Evolutionary conservation across 345 rosid genomes (phyloP).

Genomic region (Ceriops decandra): DNA sequence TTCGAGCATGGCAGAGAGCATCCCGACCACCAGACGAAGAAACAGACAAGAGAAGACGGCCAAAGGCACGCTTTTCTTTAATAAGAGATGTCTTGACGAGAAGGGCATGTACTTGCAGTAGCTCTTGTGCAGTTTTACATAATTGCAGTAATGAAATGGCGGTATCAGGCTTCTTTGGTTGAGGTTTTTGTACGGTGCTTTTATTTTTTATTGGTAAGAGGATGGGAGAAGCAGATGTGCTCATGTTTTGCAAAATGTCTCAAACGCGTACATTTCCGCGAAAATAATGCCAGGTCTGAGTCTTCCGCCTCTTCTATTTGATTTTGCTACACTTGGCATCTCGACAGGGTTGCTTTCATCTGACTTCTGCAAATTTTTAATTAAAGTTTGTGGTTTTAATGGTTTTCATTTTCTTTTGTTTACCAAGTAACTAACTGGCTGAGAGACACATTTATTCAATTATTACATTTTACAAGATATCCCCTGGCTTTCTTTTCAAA

Average conservation of each 20-base stretch:
- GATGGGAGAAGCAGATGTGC: constrained; percentile 2
- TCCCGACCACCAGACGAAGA: constrained; percentile 4
- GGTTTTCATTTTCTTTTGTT: no score
- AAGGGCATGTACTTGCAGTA: constrained; percentile 14
- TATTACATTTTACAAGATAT: no score
- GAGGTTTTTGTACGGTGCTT: constrained; percentile 1
- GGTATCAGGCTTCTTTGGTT: constrained; percentile 11
- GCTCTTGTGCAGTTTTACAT: constrained; percentile 13
- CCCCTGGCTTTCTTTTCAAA: no score
- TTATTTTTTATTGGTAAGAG: constrained; percentile 6
- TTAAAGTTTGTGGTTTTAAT: no score
- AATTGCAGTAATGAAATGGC: constrained; percentile 17
- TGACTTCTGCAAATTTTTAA: no score
- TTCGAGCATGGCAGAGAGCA: constrained; percentile 19
- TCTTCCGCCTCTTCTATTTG: no score
- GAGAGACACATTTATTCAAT: no score
- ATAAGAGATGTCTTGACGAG: constrained; percentile 24
- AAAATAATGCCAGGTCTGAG: no score
- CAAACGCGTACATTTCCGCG: no score
- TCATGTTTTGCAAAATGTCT: constrained; percentile 1
- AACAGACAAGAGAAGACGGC: constrained; percentile 19
- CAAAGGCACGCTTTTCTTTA: constrained; percentile 21
- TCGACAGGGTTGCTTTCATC: no score
- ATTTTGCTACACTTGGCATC: no score
- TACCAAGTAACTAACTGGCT: no score